Evolutionary conservation across 192 early-diverging fungal species (phyloP).

Genomic region (Linderina pennispora): DNA sequence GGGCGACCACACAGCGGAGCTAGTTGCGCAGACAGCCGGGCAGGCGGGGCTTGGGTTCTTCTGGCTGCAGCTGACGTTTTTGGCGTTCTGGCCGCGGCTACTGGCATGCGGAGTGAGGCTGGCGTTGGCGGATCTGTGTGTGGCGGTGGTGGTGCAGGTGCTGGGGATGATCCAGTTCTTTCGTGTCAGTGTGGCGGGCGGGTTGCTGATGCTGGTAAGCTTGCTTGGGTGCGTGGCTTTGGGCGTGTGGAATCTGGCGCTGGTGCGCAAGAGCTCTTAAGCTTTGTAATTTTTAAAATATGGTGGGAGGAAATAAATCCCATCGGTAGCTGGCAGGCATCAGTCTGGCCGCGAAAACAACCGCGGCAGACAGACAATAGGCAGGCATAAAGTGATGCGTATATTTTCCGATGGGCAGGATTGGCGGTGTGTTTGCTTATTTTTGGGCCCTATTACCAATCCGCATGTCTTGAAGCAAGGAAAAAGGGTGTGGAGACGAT

Average conservation of each 20-base stretch:
- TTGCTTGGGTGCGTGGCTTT: constrained; percentile 12
- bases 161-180: constrained; percentile 41
- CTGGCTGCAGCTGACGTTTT: constrained; percentile 37
- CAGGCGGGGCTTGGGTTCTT: constrained; percentile 36
- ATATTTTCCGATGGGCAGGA: no score
- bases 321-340: no score
- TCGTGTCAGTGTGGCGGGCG: constrained; percentile 19
- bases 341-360: no score
- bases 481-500: no score
- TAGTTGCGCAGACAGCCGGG: constrained; percentile 23
- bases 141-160: constrained; percentile 19
- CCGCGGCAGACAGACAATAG: no score
- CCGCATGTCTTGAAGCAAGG: no score
- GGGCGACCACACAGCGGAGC: constrained; percentile 16
- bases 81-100: constrained; percentile 34
- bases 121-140: constrained; percentile 22
- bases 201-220: constrained; percentile 26
- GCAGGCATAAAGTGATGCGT: no score
- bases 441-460: no score
- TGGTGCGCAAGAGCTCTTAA: constrained; percentile 14
- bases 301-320: no score
- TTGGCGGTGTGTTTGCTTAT: no score
- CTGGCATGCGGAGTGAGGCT: constrained; percentile 25
- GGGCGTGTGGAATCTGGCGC: constrained; percentile 31
- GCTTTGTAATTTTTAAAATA: constrained; percentile 10